A percentile compares a stretch with the other conserved stretches of the same genome.
Evolutionary conservation across 306 rosid genomes (phyloP).

Genomic region (Senna tora): DNA sequence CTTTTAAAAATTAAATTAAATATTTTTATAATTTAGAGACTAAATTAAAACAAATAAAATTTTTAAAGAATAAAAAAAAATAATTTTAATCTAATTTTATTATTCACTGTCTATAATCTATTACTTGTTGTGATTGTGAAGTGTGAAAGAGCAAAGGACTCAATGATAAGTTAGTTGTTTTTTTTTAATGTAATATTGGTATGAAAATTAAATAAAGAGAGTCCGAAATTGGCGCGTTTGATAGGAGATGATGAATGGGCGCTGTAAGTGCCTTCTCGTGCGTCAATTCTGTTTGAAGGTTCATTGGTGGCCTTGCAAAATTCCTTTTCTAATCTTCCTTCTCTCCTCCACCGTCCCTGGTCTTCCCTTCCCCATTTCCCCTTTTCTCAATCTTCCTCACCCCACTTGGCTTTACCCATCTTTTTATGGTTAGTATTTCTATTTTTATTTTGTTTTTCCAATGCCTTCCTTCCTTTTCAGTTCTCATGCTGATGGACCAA

Average conservation of each 20-base stretch:
- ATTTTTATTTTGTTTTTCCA: too few species aligned
- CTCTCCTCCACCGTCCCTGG: constrained; percentile 6
- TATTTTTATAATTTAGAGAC: too few species aligned
- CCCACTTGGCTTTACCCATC: constrained; percentile 8
- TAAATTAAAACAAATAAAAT: too few species aligned
- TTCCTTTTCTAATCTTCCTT: constrained; percentile 28
- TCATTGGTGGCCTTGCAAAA: constrained; percentile 46
- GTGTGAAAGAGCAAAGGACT: too few species aligned
- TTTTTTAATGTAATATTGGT: background rate
- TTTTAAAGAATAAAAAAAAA: too few species aligned
- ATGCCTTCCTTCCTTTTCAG: too few species aligned
- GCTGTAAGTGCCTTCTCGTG: constrained; percentile 52
- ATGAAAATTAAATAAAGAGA: constrained; percentile 4
- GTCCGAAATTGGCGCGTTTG: constrained; percentile 30
- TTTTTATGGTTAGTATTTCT: background rate
- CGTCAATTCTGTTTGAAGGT: constrained; percentile 48
- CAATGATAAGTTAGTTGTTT: too few species aligned
- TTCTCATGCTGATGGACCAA: background rate
- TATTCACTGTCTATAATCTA: too few species aligned
- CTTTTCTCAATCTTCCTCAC: constrained; percentile 10
- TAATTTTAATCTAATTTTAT: too few species aligned
- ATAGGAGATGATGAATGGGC: constrained; percentile 38
- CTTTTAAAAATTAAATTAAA: too few species aligned
- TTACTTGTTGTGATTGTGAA: too few species aligned
- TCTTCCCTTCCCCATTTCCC: background rate